These are phyloP conservation scores for Candida succiphila DNA, from an alignment of 805 yeast genomes.

Conservation along the genomic window DNA sequence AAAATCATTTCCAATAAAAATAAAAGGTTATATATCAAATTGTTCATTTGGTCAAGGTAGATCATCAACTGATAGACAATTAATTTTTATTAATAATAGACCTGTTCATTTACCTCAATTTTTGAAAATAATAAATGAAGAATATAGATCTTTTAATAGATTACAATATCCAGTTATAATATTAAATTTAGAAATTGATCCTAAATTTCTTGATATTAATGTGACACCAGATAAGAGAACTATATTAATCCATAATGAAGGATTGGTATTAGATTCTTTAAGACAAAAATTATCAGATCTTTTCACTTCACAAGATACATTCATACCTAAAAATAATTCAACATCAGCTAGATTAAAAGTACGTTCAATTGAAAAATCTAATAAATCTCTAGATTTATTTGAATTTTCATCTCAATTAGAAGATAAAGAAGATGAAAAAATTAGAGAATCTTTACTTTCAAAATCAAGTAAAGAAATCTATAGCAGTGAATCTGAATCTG, in stretches of 20 bases:
- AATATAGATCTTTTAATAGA: constrained; percentile 61
- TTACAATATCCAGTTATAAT: constrained; percentile 67
- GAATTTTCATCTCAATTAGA: not conserved
- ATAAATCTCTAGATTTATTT: not conserved
- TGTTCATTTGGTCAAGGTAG: constrained; percentile 76
- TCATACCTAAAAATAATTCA: constrained; percentile 11
- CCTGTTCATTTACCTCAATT: constrained; percentile 57
- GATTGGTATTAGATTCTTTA: constrained; percentile 42
- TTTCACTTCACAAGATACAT: constrained; percentile 27
- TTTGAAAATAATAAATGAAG: constrained; percentile 55
- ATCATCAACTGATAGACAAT: constrained; percentile 64
- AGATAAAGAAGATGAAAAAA: constrained; percentile 3
- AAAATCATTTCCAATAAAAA: constrained; percentile 22
- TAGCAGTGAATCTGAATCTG: too few species aligned
- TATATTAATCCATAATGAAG: constrained; percentile 60
- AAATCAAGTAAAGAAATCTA: too few species aligned
- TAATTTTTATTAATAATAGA: constrained; percentile 60
- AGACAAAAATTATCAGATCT: constrained; percentile 37
- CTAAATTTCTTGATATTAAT: constrained; percentile 63
- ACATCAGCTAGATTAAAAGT: not conserved
- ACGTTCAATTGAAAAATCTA: not conserved
- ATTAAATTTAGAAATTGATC: constrained; percentile 44
- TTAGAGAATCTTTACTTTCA: too few species aligned
- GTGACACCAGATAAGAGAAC: constrained; percentile 87
- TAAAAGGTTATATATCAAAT: constrained; percentile 63